A percentile compares a stretch with the other conserved stretches of the same genome.
These are phyloP conservation scores for Trametes coccinea DNA, from an alignment of 768 basidiomycete species.

Conservation along the genomic window DNA sequence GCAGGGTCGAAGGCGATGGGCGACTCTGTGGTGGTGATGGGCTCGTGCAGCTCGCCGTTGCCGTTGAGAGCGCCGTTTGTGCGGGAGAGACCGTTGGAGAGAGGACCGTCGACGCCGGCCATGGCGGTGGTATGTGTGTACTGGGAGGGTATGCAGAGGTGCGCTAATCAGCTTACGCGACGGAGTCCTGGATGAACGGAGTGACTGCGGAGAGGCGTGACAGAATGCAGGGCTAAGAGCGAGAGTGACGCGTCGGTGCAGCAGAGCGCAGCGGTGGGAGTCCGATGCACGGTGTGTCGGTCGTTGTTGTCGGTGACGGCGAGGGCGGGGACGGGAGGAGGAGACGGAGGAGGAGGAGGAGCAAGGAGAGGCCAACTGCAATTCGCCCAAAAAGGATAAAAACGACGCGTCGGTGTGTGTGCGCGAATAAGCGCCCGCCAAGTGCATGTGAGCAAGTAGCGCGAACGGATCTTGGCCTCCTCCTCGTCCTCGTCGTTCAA, in stretches of 20 bases:
- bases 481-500: neutral
- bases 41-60: slow-evolving; percentile 29
- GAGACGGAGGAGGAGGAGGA: neutral
- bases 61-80: slow-evolving; percentile 24
- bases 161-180: neutral
- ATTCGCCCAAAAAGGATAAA: neutral
- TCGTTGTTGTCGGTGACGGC: neutral
- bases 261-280: neutral
- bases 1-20: slow-evolving; percentile 61
- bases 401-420: slow-evolving; percentile 3
- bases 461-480: slow-evolving; percentile 6
- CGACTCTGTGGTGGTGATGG: slow-evolving; percentile 34
- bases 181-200: neutral
- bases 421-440: too few species aligned
- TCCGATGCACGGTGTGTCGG: neutral
- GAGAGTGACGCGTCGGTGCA: neutral
- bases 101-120: slow-evolving; percentile 20
- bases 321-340: neutral
- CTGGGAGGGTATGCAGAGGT: neutral
- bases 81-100: slow-evolving; percentile 21
- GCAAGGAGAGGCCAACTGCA: neutral
- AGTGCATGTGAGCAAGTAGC: slow-evolving; percentile 1
- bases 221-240: neutral
- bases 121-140: slow-evolving; percentile 10
- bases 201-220: slow-evolving; percentile 2